phyloP scores from a whole-genome alignment of 1,284 basidiomycete genomes.

The Peniophora sp. region DNA sequence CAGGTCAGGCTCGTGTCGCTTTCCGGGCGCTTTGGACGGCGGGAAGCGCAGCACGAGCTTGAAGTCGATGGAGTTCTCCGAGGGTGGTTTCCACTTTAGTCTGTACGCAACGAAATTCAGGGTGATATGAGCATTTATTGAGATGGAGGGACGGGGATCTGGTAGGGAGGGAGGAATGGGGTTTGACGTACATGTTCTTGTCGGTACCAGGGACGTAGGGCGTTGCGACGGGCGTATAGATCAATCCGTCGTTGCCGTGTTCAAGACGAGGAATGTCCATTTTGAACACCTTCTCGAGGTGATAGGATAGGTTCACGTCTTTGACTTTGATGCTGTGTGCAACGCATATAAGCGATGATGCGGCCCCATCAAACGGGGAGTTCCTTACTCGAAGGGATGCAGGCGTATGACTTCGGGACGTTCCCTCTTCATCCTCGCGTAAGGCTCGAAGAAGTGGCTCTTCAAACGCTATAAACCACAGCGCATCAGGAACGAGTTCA shows the following conservation, averaged over 20 bases:
- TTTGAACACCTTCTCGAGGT: slow-evolving; percentile 78
- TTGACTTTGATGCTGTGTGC: slow-evolving; percentile 74
- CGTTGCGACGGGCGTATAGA: slow-evolving; percentile 89
- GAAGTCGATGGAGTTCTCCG: slow-evolving; percentile 98
- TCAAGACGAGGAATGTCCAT: slow-evolving; percentile 83
- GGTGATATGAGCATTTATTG: neutral
- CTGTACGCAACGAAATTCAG: slow-evolving; percentile 31
- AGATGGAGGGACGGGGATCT: too few species aligned
- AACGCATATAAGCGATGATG: slow-evolving; percentile 3
- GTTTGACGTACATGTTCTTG: slow-evolving; percentile 67
- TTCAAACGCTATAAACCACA: slow-evolving; percentile 58
- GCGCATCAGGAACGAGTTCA: neutral
- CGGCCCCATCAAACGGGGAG: slow-evolving; percentile 3
- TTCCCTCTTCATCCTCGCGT: slow-evolving; percentile 61
- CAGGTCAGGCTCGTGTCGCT: slow-evolving; percentile 67
- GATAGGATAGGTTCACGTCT: slow-evolving; percentile 84
- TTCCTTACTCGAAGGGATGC: slow-evolving; percentile 80
- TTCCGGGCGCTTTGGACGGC: slow-evolving; percentile 32
- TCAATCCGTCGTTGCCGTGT: slow-evolving; percentile 94
- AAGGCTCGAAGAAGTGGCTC: slow-evolving; percentile 80
- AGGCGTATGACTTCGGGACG: slow-evolving; percentile 56
- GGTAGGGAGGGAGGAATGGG: neutral
- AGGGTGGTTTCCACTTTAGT: slow-evolving; percentile 98
- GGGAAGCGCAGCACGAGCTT: slow-evolving; percentile 92
- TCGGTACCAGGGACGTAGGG: slow-evolving; percentile 90